phyloP scores from a whole-genome alignment of 1,284 basidiomycete genomes.

The Gymnopus androsaceus region DNA sequence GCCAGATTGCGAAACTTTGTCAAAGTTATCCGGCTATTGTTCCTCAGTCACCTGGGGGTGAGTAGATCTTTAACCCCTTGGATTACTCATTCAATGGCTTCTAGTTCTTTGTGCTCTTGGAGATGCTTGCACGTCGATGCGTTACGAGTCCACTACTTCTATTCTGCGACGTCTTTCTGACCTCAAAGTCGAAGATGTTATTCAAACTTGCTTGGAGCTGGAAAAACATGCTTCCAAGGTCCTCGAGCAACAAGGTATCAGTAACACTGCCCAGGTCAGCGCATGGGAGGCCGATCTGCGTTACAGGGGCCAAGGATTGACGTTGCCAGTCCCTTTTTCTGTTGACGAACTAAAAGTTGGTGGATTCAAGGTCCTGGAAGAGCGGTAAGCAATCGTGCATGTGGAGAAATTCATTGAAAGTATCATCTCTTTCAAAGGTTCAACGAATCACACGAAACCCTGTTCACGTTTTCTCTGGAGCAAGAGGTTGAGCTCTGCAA shows the following conservation, averaged over 20 bases:
- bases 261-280: constrained; percentile 17
- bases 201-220: constrained; percentile 21
- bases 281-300: constrained; percentile 30
- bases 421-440: constrained; percentile 23
- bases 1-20: constrained; percentile 25
- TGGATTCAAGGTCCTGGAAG: constrained; percentile 18
- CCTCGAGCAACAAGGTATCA: constrained; percentile 28
- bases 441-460: constrained; percentile 25
- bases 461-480: constrained; percentile 33
- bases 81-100: neutral
- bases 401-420: too few relatives aligned
- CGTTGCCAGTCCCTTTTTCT: constrained; percentile 26
- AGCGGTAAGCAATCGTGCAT: too few relatives aligned
- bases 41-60: constrained; percentile 30
- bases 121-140: constrained; percentile 27
- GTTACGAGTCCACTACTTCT: constrained; percentile 27
- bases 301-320: constrained; percentile 31
- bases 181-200: constrained; percentile 21
- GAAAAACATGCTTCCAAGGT: constrained; percentile 22
- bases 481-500: constrained; percentile 31
- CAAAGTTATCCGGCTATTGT: constrained; percentile 29
- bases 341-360: constrained; percentile 22
- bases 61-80: neutral
- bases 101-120: constrained; percentile 34
- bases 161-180: constrained; percentile 26